These are phyloP conservation scores for Colletotrichum liriopes DNA, from an alignment of 2,329 filamentous ascomycete genomes.

Conservation along the genomic window DNA sequence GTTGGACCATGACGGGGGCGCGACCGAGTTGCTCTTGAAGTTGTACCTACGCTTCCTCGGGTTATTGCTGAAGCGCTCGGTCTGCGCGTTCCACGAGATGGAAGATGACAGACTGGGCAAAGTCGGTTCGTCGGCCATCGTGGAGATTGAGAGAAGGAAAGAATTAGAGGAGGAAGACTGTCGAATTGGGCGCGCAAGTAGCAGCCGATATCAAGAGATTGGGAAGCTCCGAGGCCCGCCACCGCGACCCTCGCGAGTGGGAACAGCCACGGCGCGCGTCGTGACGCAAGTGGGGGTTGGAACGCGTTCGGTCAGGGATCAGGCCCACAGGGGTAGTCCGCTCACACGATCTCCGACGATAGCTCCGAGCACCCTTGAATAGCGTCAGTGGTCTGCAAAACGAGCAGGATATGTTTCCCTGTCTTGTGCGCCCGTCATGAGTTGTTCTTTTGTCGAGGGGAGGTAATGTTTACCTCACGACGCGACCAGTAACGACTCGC, in stretches of 20 bases:
- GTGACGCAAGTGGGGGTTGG: conserved; percentile 36
- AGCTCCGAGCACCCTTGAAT: conserved; percentile 32
- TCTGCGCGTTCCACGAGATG: conserved; percentile 57
- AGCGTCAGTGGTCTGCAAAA: too few species aligned
- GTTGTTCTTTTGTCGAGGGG: not conserved
- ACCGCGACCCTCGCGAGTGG: conserved; percentile 27
- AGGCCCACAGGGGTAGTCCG: conserved; percentile 15
- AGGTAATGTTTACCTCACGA: not conserved
- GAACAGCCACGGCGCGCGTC: conserved; percentile 31
- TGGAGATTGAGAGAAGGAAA: conserved; percentile 1
- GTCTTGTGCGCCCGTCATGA: not conserved
- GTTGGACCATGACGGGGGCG: conserved; percentile 62
- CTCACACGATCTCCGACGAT: conserved; percentile 39
- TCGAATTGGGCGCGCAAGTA: conserved; percentile 9
- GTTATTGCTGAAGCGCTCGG: conserved; percentile 57
- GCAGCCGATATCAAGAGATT: conserved; percentile 13
- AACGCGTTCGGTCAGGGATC: conserved; percentile 27
- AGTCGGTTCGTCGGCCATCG: conserved; percentile 59
- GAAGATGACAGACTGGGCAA: conserved; percentile 56
- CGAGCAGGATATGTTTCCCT: too few species aligned
- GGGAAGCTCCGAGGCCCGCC: conserved; percentile 34
- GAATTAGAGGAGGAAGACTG: not conserved
- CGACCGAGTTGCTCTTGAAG: conserved; percentile 48
- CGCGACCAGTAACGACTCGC: not conserved
- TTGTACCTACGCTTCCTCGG: conserved; percentile 57